These are phyloP conservation scores for Picea abies DNA, from an alignment of 83 land plant genomes.

Conservation along the genomic window DNA sequence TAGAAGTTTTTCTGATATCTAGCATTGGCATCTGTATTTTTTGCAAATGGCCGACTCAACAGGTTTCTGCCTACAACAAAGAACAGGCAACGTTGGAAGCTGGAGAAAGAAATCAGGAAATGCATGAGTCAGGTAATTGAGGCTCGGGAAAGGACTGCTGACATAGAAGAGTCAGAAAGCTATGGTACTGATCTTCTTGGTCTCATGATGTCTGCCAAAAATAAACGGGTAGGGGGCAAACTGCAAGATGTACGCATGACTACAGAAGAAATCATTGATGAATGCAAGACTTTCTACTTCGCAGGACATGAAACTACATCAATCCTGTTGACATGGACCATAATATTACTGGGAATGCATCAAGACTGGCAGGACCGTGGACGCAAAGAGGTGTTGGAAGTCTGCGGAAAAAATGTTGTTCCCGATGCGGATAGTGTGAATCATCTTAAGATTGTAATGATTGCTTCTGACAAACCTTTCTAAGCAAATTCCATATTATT, in stretches of 20 bases:
- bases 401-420: slow-evolving; percentile 6
- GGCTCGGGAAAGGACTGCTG: neutral
- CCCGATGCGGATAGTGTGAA: slow-evolving; percentile 13
- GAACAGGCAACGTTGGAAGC: slow-evolving; percentile 29
- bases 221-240: too few relatives aligned
- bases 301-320: too few relatives aligned
- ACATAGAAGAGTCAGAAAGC: neutral
- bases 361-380: slow-evolving; percentile 46
- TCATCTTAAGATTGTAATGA: slow-evolving; percentile 37
- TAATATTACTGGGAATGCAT: neutral
- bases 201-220: slow-evolving; percentile 14
- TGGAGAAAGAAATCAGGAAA: slow-evolving; percentile 25
- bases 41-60: neutral
- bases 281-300: too few relatives aligned
- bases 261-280: too few relatives aligned
- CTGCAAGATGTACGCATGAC: too few relatives aligned
- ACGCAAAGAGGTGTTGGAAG: slow-evolving; percentile 26
- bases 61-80: slow-evolving; percentile 38
- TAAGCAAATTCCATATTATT: neutral
- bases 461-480: neutral
- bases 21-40: too few relatives aligned
- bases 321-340: too few relatives aligned
- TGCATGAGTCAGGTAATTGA: slow-evolving; percentile 19
- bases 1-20: too few relatives aligned
- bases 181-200: slow-evolving; percentile 28